Percentiles rank a stretch among this genome's conserved stretches.
Evolutionary conservation across 2,329 filamentous ascomycete genomes (phyloP).

Genomic region (Remersonia thermophila): DNA sequence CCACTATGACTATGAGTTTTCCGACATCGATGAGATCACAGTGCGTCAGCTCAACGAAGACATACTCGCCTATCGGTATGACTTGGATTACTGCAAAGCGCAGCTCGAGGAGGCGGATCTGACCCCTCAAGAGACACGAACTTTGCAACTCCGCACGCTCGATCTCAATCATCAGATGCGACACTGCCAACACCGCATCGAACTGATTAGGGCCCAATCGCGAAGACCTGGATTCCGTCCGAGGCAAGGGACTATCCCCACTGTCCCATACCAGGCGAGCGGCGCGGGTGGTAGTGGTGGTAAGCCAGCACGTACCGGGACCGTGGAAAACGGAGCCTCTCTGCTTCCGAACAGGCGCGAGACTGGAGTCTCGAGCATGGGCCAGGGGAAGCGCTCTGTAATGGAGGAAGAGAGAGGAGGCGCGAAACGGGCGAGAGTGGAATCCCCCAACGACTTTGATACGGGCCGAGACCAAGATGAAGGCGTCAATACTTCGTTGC

Average conservation of each 20-base stretch:
- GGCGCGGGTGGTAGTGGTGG: conserved; percentile 1
- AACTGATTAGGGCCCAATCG: conserved; percentile 24
- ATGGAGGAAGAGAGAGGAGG: conserved; percentile 6
- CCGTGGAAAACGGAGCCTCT: background rate
- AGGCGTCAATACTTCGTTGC: conserved; percentile 18
- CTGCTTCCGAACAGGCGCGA: background rate
- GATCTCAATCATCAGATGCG: conserved; percentile 34
- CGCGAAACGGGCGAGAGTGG: conserved; percentile 8
- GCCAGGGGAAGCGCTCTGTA: conserved; percentile 2
- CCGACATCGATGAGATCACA: conserved; percentile 20
- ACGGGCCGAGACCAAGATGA: background rate
- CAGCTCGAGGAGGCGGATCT: conserved; percentile 24
- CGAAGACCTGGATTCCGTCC: conserved; percentile 14
- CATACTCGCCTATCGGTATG: conserved; percentile 29
- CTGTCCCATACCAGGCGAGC: background rate
- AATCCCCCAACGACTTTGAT: background rate
- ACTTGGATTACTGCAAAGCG: conserved; percentile 29
- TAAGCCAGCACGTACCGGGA: background rate
- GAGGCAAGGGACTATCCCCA: background rate
- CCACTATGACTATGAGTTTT: conserved; percentile 8
- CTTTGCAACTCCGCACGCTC: conserved; percentile 29
- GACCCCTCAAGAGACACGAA: conserved; percentile 29
- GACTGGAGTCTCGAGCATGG: background rate
- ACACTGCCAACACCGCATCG: conserved; percentile 28
- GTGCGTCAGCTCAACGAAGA: conserved; percentile 30